Conservation (phyloP, 179 eudicot species). For the Drosera spatulata region DNA sequence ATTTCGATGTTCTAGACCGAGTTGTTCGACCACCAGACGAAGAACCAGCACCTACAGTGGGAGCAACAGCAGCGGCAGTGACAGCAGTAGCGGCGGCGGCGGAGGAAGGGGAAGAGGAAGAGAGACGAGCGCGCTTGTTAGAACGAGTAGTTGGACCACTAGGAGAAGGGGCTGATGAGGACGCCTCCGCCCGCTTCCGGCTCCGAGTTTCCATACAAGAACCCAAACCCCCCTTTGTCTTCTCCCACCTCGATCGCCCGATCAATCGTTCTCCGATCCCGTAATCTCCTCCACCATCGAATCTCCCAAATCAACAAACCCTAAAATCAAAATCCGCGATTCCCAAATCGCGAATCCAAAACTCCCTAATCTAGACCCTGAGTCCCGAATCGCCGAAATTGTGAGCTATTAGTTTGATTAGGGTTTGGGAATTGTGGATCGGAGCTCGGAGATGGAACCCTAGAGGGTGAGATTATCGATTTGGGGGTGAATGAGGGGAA, state of each 20-base stretch:
- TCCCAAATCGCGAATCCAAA: too few relatives aligned
- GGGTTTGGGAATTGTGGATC: too few relatives aligned
- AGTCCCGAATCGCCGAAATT: too few relatives aligned
- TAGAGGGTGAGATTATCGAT: too few relatives aligned
- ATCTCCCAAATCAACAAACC: too few relatives aligned
- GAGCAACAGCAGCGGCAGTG: too few relatives aligned
- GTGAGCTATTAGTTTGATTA: too few relatives aligned
- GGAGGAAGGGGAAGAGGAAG: conserved; percentile 19
- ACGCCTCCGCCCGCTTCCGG: conserved; percentile 99
- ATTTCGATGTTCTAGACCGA: conserved; percentile 33
- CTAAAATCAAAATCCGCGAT: too few relatives aligned
- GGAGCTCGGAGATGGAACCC: too few relatives aligned
- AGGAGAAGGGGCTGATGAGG: conserved; percentile 79
- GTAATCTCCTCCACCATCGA: conserved; percentile 2
- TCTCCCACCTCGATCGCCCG: conserved; percentile 7
- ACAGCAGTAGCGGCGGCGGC: conserved; percentile 13
- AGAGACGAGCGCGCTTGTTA: conserved; percentile 57
- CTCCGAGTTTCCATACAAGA: conserved; percentile 99
- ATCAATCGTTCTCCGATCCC: conserved; percentile 13
- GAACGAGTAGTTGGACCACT: conserved; percentile 58
- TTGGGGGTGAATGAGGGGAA: too few relatives aligned
- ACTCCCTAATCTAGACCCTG: too few relatives aligned
- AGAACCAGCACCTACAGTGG: too few relatives aligned
- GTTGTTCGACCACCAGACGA: conserved; percentile 13
- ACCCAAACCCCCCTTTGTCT: conserved; percentile 31